Evolutionary conservation across 1,284 basidiomycete genomes (phyloP).

Genomic region (Moesziomyces sp.): DNA sequence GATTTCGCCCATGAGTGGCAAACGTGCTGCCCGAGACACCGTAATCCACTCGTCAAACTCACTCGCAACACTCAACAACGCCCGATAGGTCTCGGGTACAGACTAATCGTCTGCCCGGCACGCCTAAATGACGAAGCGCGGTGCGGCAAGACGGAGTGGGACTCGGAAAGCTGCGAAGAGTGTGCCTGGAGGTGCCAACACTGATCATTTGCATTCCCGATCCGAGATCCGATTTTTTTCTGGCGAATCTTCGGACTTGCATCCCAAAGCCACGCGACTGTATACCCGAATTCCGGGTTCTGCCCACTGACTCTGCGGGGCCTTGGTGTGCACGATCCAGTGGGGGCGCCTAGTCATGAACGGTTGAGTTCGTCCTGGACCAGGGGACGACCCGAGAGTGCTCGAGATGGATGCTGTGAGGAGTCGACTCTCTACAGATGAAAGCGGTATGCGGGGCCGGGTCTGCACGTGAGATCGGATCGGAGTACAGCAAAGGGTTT

Average conservation of each 20-base stretch:
- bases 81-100: too few species aligned
- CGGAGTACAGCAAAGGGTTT: neutral
- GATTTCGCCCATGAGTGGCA: neutral
- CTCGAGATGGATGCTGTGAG: neutral
- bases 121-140: neutral
- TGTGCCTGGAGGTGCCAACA: neutral
- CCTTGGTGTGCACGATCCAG: too few species aligned
- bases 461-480: neutral
- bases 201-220: slow-evolving; percentile 5
- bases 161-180: too few species aligned
- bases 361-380: too few species aligned
- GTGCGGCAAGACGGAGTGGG: neutral
- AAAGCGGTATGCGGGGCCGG: too few species aligned
- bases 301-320: neutral
- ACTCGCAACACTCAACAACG: neutral
- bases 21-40: neutral
- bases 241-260: slow-evolving; percentile 4
- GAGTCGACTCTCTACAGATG: too few species aligned
- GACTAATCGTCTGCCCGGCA: too few species aligned
- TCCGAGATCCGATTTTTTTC: slow-evolving; percentile 13
- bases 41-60: neutral
- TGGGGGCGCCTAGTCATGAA: too few species aligned
- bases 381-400: neutral
- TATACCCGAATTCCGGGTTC: slow-evolving; percentile 29
- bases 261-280: slow-evolving; percentile 9